Evolutionary conservation across 371 early-diverging fungal genomes (phyloP).

Genomic region (Mucor saturninus): DNA sequence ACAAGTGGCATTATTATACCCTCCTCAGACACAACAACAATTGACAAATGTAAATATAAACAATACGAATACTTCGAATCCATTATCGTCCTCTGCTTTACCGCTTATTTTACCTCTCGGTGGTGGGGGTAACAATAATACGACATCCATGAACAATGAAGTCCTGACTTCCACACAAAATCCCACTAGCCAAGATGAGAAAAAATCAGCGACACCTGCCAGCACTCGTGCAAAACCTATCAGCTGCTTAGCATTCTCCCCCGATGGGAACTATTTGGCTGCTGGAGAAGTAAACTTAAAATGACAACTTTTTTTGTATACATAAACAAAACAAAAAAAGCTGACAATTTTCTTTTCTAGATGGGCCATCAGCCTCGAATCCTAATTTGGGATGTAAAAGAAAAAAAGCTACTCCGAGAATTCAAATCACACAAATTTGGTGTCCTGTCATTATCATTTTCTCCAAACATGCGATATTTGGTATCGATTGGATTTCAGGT

Average conservation of each 20-base stretch:
- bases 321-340: not conserved
- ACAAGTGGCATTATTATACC: constrained; percentile 69
- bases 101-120: constrained; percentile 19
- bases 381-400: constrained; percentile 73
- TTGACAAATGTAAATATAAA: constrained; percentile 12
- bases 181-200: constrained; percentile 29
- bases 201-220: constrained; percentile 42
- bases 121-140: constrained; percentile 4
- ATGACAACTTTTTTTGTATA: not conserved
- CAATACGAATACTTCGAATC: constrained; percentile 7
- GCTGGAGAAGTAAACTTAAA: constrained; percentile 72
- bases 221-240: constrained; percentile 67
- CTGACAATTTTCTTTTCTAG: constrained; percentile 26
- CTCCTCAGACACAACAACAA: constrained; percentile 31
- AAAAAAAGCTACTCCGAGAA: constrained; percentile 61
- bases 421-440: constrained; percentile 84
- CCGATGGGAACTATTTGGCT: constrained; percentile 79
- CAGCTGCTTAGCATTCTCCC: constrained; percentile 78
- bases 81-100: not conserved
- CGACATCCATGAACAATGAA: constrained; percentile 14
- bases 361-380: constrained; percentile 85
- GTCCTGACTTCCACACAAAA: constrained; percentile 13
- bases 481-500: constrained; percentile 87
- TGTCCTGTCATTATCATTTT: constrained; percentile 71
- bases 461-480: constrained; percentile 73